These are phyloP conservation scores for Ophiorrhiza pumila DNA, from an alignment of 257 asterid species.

Conservation along the genomic window DNA sequence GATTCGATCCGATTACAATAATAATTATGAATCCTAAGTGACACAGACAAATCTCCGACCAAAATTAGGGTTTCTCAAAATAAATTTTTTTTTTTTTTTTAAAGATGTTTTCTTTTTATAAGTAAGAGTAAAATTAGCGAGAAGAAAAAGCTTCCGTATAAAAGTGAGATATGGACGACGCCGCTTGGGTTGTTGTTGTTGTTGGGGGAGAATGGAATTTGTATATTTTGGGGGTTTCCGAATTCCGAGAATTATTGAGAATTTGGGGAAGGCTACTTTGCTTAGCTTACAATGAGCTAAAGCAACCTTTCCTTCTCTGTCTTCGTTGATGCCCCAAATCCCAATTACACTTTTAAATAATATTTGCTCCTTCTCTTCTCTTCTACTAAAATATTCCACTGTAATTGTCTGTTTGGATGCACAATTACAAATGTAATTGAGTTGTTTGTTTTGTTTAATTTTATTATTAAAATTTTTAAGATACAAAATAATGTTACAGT, in stretches of 20 bases:
- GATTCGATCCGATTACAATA: slow-evolving; percentile 6
- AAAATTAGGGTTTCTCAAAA: slow-evolving; percentile 1
- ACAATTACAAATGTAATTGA: too few relatives aligned
- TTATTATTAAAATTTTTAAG: too few relatives aligned
- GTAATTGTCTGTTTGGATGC: too few relatives aligned
- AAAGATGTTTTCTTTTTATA: neutral
- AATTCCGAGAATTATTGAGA: slow-evolving; percentile 11
- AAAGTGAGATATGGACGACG: neutral
- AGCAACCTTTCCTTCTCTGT: neutral
- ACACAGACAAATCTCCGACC: neutral
- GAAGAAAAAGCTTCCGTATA: neutral
- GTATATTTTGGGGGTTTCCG: neutral
- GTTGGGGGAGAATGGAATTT: neutral
- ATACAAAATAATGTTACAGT: too few relatives aligned
- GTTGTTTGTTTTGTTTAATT: too few relatives aligned
- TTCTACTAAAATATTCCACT: too few relatives aligned
- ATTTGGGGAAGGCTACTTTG: neutral
- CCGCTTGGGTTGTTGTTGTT: slow-evolving; percentile 13
- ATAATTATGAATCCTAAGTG: neutral
- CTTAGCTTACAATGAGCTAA: neutral
- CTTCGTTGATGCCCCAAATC: too few relatives aligned
- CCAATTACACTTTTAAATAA: too few relatives aligned
- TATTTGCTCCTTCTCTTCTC: too few relatives aligned
- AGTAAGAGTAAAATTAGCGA: too few relatives aligned
- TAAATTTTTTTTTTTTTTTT: neutral